These are phyloP conservation scores for Cyberlindnera mrakii DNA, from an alignment of 805 yeast genomes.

Conservation along the genomic window DNA sequence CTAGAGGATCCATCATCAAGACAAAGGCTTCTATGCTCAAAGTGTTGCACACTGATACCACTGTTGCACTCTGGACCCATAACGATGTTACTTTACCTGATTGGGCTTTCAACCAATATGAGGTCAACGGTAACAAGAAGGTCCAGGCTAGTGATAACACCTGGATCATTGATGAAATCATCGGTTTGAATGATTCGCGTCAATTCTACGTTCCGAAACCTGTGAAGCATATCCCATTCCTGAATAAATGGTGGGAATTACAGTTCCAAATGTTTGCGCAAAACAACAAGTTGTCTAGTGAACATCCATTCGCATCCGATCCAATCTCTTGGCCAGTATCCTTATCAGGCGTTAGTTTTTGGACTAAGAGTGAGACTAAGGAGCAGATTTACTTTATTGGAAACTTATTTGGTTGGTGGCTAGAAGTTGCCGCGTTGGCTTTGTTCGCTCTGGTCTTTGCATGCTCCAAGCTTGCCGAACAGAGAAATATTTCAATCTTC, in stretches of 20 bases:
- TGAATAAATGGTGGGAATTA: slow-evolving; percentile 83
- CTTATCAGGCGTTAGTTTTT: slow-evolving; percentile 88
- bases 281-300: slow-evolving; percentile 78
- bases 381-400: slow-evolving; percentile 88
- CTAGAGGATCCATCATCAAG: slow-evolving; percentile 46
- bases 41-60: slow-evolving; percentile 75
- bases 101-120: slow-evolving; percentile 91
- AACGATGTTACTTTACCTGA: slow-evolving; percentile 81
- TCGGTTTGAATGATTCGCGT: slow-evolving; percentile 60
- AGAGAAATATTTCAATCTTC: slow-evolving; percentile 60
- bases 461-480: slow-evolving; percentile 71
- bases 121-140: slow-evolving; percentile 92
- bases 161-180: slow-evolving; percentile 73
- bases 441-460: slow-evolving; percentile 56
- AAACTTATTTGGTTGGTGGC: slow-evolving; percentile 87
- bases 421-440: slow-evolving; percentile 60
- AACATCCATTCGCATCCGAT: slow-evolving; percentile 92
- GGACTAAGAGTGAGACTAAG: slow-evolving; percentile 67
- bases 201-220: slow-evolving; percentile 57
- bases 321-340: slow-evolving; percentile 92
- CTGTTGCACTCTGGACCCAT: slow-evolving; percentile 93
- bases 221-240: slow-evolving; percentile 61
- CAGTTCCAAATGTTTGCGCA: slow-evolving; percentile 88
- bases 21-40: slow-evolving; percentile 67
- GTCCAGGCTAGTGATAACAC: slow-evolving; percentile 56